phyloP scores from a whole-genome alignment of 2,329 filamentous ascomycete species.

The Neoscytalidium dimidiatum region DNA sequence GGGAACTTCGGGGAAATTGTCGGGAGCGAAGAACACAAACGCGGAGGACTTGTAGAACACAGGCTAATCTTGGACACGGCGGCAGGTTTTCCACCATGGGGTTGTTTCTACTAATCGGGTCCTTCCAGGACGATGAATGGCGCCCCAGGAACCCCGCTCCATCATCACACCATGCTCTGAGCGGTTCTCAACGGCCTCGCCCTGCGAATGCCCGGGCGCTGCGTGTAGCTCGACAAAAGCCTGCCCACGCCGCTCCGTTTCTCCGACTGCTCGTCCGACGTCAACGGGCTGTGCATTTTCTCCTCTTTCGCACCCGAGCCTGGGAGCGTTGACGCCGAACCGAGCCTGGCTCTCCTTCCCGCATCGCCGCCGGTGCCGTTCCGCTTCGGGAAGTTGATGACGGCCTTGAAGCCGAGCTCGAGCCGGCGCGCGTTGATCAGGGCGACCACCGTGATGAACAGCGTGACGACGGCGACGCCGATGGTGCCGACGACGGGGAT shows the following conservation, averaged over 20 bases:
- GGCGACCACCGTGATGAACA: neutral
- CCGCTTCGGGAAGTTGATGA: neutral
- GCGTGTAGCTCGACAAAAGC: neutral
- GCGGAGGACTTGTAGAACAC: too few relatives aligned
- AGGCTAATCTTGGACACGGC: too few relatives aligned
- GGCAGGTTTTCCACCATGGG: too few relatives aligned
- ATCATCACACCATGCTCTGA: neutral
- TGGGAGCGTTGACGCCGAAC: neutral
- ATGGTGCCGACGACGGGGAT: neutral
- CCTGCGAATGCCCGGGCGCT: neutral
- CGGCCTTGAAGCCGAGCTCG: neutral
- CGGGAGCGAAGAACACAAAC: too few relatives aligned
- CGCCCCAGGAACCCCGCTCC: too few relatives aligned
- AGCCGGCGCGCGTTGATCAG: constrained; percentile 1
- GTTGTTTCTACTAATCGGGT: too few relatives aligned
- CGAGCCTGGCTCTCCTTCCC: neutral
- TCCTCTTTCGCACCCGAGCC: neutral
- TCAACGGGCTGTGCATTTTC: neutral
- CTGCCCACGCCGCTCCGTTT: neutral
- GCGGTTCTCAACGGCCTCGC: neutral
- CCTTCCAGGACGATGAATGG: neutral
- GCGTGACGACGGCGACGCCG: neutral
- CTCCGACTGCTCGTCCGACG: neutral
- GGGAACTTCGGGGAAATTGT: neutral
- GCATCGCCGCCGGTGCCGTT: neutral